phyloP scores from a whole-genome alignment of 2,329 filamentous ascomycete species.

The Alternaria sp. region DNA sequence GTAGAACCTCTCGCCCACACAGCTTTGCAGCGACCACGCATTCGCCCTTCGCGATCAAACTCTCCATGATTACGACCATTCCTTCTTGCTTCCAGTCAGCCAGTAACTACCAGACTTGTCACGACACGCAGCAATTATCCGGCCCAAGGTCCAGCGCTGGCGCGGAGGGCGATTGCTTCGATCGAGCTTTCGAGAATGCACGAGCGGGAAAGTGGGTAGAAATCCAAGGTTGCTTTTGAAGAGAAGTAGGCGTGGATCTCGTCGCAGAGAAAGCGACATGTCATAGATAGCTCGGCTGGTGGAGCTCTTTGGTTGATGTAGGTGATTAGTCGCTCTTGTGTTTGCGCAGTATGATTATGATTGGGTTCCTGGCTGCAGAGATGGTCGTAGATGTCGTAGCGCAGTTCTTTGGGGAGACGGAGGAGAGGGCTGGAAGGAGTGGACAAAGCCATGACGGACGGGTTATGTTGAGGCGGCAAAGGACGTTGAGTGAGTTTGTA shows the following conservation, averaged over 20 bases:
- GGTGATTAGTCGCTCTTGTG: background rate
- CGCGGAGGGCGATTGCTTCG: background rate
- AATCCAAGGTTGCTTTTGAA: slow-evolving; percentile 15
- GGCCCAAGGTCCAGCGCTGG: background rate
- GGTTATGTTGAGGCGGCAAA: accelerated
- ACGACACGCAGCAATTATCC: background rate
- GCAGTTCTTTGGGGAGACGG: slow-evolving; percentile 18
- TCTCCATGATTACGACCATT: background rate
- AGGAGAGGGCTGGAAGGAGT: slow-evolving; percentile 6
- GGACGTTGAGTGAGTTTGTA: background rate
- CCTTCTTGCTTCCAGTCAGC: background rate
- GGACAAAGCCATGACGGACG: background rate
- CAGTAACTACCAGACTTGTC: background rate
- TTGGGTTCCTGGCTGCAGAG: slow-evolving; percentile 5
- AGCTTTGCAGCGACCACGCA: background rate
- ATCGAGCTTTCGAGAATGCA: background rate
- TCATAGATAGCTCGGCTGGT: slow-evolving; percentile 14
- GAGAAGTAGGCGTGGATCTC: slow-evolving; percentile 23
- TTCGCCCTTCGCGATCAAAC: background rate
- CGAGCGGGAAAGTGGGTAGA: background rate
- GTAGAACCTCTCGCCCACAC: too few species aligned
- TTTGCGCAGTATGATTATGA: background rate
- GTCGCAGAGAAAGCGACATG: slow-evolving; percentile 9
- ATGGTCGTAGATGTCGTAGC: slow-evolving; percentile 21
- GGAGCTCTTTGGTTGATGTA: slow-evolving; percentile 16